phyloP scores from a whole-genome alignment of 257 asterid genomes.

The Thymus quinquecostatus region DNA sequence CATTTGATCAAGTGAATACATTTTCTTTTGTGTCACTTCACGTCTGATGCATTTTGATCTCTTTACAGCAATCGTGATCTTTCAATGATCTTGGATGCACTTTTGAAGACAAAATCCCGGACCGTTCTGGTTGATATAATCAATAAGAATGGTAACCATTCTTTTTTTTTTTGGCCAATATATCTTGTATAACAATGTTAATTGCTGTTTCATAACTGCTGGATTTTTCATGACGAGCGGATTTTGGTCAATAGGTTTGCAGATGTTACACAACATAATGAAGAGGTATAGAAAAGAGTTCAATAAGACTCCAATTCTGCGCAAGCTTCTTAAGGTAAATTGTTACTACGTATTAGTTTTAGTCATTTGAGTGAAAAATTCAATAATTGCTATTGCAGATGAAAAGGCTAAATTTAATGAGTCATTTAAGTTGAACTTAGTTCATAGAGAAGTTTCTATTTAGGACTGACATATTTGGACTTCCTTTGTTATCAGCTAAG shows the following conservation, averaged over 20 bases:
- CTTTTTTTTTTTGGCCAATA: slow-evolving; percentile 25
- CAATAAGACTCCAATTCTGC: slow-evolving; percentile 77
- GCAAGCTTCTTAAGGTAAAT: slow-evolving; percentile 91
- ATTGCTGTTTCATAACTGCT: slow-evolving; percentile 5
- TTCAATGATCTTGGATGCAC: slow-evolving; percentile 93
- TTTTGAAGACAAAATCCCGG: slow-evolving; percentile 88
- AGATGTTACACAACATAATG: slow-evolving; percentile 94
- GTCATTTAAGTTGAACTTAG: not conserved
- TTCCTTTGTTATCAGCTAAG: not conserved
- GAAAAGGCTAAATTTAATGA: not conserved
- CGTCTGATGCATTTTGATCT: slow-evolving; percentile 23
- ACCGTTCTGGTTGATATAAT: slow-evolving; percentile 82
- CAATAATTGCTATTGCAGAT: slow-evolving; percentile 8
- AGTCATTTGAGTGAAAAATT: not conserved
- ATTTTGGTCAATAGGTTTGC: slow-evolving; percentile 65
- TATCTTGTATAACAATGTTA: slow-evolving; percentile 14
- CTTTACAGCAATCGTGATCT: slow-evolving; percentile 87
- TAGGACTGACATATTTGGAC: slow-evolving; percentile 5
- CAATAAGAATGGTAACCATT: slow-evolving; percentile 72
- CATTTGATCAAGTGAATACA: slow-evolving; percentile 20
- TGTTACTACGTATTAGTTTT: slow-evolving; percentile 11
- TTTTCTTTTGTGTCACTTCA: not conserved
- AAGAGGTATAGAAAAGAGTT: slow-evolving; percentile 77
- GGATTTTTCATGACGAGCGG: slow-evolving; percentile 25
- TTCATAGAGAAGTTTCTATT: slow-evolving; percentile 20